These are phyloP conservation scores for Tolypocladium album DNA, from an alignment of 2,329 filamentous ascomycete genomes.

Conservation along the genomic window DNA sequence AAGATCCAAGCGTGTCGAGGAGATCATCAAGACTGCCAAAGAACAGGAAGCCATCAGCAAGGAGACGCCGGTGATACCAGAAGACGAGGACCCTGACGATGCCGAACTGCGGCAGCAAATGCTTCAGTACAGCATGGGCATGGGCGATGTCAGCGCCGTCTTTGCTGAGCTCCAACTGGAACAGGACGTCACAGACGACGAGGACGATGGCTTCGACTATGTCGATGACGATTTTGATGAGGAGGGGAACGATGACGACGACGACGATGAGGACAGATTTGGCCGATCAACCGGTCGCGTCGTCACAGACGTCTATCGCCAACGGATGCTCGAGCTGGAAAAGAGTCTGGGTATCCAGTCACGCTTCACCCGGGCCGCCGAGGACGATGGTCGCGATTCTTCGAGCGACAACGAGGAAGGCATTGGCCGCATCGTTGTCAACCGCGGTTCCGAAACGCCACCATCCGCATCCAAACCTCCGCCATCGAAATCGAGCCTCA, in stretches of 20 bases:
- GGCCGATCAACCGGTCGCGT: conserved; percentile 60
- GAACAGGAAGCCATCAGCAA: conserved; percentile 38
- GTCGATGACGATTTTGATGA: conserved; percentile 39
- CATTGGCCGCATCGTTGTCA: conserved; percentile 47
- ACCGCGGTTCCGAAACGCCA: conserved; percentile 9
- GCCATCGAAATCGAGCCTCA: conserved; percentile 22
- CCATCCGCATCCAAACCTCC: conserved; percentile 8
- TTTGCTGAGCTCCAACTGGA: conserved; percentile 87
- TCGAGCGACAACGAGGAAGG: conserved; percentile 33
- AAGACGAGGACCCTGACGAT: conserved; percentile 71
- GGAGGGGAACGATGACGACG: conserved; percentile 25
- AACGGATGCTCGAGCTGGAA: conserved; percentile 79
- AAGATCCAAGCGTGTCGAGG: conserved; percentile 38
- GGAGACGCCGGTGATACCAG: conserved; percentile 47
- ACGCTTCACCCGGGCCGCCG: conserved; percentile 43
- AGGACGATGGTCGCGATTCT: conserved; percentile 23
- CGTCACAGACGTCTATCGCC: conserved; percentile 64
- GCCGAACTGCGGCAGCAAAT: conserved; percentile 74
- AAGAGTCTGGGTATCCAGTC: conserved; percentile 56
- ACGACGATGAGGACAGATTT: conserved; percentile 58
- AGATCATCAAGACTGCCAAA: conserved; percentile 45
- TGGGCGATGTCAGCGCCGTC: conserved; percentile 81
- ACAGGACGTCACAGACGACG: conserved; percentile 48
- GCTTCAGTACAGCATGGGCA: conserved; percentile 76
- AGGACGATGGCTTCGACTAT: conserved; percentile 43